phyloP scores from a whole-genome alignment of 768 basidiomycete genomes.

The Lentinula sp. region DNA sequence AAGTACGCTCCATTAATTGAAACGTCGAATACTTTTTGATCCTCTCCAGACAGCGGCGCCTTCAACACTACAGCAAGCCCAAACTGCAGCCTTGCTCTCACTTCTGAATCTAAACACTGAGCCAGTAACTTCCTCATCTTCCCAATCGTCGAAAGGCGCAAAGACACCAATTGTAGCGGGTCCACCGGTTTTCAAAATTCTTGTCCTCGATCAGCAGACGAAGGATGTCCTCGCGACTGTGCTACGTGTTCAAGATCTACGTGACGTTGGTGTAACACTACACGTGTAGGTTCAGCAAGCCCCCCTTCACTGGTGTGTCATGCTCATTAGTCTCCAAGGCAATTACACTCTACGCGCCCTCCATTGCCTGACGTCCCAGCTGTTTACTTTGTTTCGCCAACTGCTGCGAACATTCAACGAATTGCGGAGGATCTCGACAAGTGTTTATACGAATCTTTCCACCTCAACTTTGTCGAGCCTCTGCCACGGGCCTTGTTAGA shows the following conservation, averaged over 20 bases:
- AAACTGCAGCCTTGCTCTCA: constrained; percentile 78
- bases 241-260: constrained; percentile 90
- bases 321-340: constrained; percentile 41
- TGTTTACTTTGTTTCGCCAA: constrained; percentile 93
- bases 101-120: constrained; percentile 81
- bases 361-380: constrained; percentile 93
- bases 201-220: constrained; percentile 91
- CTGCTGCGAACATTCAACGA: constrained; percentile 75
- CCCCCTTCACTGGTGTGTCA: background rate
- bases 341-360: constrained; percentile 85
- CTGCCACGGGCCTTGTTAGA: constrained; percentile 85
- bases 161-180: constrained; percentile 49
- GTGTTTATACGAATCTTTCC: constrained; percentile 85
- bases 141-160: constrained; percentile 30
- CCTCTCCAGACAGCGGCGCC: constrained; percentile 30
- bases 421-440: constrained; percentile 94
- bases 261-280: constrained; percentile 94
- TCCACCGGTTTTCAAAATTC: constrained; percentile 92
- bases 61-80: constrained; percentile 77
- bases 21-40: background rate
- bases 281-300: constrained; percentile 71
- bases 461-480: constrained; percentile 93
- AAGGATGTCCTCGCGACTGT: constrained; percentile 96
- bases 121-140: constrained; percentile 19
- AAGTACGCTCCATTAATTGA: constrained; percentile 22